A percentile compares a stretch with the other conserved stretches of the same genome.
phyloP scores from a whole-genome alignment of 345 rosid species.

The Gossypium rotundifolium region DNA sequence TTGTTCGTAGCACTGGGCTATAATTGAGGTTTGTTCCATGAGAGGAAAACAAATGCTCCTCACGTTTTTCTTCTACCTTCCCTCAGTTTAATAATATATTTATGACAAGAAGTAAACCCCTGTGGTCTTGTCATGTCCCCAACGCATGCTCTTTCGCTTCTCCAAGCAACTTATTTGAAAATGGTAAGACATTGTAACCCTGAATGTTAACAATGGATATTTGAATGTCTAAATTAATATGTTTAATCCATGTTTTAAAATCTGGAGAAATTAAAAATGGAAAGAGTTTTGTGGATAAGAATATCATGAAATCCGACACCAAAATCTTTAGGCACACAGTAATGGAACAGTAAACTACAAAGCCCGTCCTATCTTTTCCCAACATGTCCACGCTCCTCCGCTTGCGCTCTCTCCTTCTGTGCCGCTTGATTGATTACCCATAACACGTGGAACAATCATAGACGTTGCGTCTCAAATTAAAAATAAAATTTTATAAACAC shows the following conservation, averaged over 20 bases:
- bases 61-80: not conserved
- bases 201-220: no score
- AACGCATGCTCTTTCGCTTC: not conserved
- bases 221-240: no score
- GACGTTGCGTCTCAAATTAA: not conserved
- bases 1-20: not conserved
- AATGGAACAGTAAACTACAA: constrained; percentile 21
- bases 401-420: not conserved
- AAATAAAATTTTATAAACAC: not conserved
- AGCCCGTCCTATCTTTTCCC: constrained; percentile 21
- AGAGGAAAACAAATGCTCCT: not conserved
- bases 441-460: constrained; percentile 23
- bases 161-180: not conserved
- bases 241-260: no score
- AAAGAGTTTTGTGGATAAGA: not conserved
- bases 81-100: not conserved
- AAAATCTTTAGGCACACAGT: constrained; percentile 30
- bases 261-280: no score
- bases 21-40: constrained; percentile 12
- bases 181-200: not conserved
- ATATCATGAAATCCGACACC: constrained; percentile 38
- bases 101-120: not conserved
- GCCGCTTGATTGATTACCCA: not conserved
- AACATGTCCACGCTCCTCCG: constrained; percentile 6
- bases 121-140: not conserved